Evolutionary conservation across 2,329 filamentous ascomycete genomes (phyloP).

Genomic region (Pleomassaria siparia): DNA sequence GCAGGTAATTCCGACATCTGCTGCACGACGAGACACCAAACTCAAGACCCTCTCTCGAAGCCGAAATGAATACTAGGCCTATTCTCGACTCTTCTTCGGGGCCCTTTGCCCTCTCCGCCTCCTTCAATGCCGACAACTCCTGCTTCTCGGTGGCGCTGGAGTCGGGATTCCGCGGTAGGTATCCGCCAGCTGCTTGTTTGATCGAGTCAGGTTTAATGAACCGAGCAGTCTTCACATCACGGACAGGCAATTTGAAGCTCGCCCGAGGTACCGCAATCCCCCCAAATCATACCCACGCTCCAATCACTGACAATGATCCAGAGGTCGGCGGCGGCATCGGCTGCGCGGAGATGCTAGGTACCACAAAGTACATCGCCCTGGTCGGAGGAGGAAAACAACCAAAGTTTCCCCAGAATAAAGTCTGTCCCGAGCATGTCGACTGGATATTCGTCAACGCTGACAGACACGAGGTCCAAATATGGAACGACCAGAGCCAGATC

Average conservation of each 20-base stretch:
- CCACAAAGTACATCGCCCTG: constrained; percentile 82
- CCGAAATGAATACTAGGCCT: constrained; percentile 81
- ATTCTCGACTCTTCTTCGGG: constrained; percentile 76
- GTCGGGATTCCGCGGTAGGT: constrained; percentile 78
- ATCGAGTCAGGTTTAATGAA: neutral
- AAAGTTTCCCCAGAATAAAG: constrained; percentile 86
- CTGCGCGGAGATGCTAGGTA: constrained; percentile 82
- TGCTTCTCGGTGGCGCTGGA: constrained; percentile 88
- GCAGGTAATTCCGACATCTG: constrained; percentile 14
- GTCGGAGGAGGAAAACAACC: constrained; percentile 85
- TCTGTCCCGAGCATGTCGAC: constrained; percentile 38
- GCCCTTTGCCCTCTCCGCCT: constrained; percentile 75
- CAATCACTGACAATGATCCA: constrained; percentile 18
- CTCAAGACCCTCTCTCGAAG: neutral
- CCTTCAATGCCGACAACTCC: constrained; percentile 82
- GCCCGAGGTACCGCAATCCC: constrained; percentile 26
- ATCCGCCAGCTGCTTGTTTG: neutral
- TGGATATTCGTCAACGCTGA: constrained; percentile 33
- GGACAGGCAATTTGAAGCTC: constrained; percentile 31
- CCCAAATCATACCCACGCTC: neutral
- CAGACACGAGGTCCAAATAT: constrained; percentile 70
- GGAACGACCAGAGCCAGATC: constrained; percentile 82
- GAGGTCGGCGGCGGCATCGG: constrained; percentile 68
- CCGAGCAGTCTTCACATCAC: constrained; percentile 32
- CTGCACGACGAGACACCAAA: constrained; percentile 1